Percentiles rank a stretch among this genome's conserved stretches.
These are phyloP conservation scores for Vitis vinifera DNA, from an alignment of 164 flowering plant genomes.

Conservation along the genomic window ASM3070453v1 NC_081805.1:4173501-4174000, in stretches of 20 bases:
- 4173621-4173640: conserved; percentile 45
- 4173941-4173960: conserved; percentile 3
- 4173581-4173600: conserved; percentile 69
- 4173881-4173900: conserved; percentile 6
- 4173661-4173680: conserved; percentile 52
- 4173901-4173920: not conserved
- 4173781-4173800: conserved; percentile 7
- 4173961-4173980: conserved; percentile 18
- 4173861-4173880: conserved; percentile 10
- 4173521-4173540: conserved; percentile 76
- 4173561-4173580: conserved; percentile 87
- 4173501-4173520: conserved; percentile 57
- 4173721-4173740: conserved; percentile 7
- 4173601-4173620: conserved; percentile 50
- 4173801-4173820: conserved; percentile 6
- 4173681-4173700: not conserved
- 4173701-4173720: not conserved
- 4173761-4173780: conserved; percentile 20
- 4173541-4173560: conserved; percentile 63
- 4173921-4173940: conserved; percentile 2
- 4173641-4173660: conserved; percentile 41
- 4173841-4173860: conserved; percentile 4
- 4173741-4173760: conserved; percentile 7
- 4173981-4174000: conserved; percentile 6
- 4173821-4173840: not conserved